Evolutionary conservation across 192 early-diverging fungal genomes (phyloP).

Genomic region (Coemansia sp.): DNA sequence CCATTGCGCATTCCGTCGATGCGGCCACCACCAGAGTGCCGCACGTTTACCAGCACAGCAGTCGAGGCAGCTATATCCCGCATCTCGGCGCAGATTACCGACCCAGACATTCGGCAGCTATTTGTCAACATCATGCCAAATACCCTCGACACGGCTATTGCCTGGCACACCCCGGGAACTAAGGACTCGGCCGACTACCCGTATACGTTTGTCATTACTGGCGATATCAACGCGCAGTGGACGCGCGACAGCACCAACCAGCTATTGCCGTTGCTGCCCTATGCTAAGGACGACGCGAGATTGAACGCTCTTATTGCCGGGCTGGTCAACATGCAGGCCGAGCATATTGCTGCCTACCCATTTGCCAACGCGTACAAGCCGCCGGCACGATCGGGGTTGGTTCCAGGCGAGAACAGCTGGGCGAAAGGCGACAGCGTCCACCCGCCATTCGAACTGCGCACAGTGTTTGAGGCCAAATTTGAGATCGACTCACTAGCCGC

Average conservation of each 20-base stretch:
- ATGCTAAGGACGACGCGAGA: conserved; percentile 26
- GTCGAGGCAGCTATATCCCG: conserved; percentile 43
- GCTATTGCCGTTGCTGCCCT: conserved; percentile 53
- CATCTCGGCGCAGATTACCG: conserved; percentile 29
- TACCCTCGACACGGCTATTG: conserved; percentile 65
- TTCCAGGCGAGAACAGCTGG: conserved; percentile 23
- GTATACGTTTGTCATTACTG: conserved; percentile 66
- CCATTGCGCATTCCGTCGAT: conserved; percentile 26
- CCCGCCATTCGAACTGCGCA: conserved; percentile 36
- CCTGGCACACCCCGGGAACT: conserved; percentile 36
- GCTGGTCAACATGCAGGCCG: conserved; percentile 56
- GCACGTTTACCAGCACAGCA: conserved; percentile 52
- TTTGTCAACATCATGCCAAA: conserved; percentile 64
- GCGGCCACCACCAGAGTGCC: conserved; percentile 47
- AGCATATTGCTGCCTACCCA: conserved; percentile 35
- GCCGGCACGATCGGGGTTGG: conserved; percentile 37
- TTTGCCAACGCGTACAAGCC: conserved; percentile 64
- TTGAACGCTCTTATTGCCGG: conserved; percentile 51
- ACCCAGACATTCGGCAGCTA: conserved; percentile 53
- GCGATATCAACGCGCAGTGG: conserved; percentile 73
- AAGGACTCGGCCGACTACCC: conserved; percentile 14
- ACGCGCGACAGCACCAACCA: conserved; percentile 68
- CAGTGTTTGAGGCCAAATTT: conserved; percentile 63
- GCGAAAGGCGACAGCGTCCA: conserved; percentile 42
- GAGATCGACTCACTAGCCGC: conserved; percentile 65